These are phyloP conservation scores for Hypoxylon lenormandii DNA, from an alignment of 495 filamentous ascomycete genomes.

Conservation along the genomic window DNA sequence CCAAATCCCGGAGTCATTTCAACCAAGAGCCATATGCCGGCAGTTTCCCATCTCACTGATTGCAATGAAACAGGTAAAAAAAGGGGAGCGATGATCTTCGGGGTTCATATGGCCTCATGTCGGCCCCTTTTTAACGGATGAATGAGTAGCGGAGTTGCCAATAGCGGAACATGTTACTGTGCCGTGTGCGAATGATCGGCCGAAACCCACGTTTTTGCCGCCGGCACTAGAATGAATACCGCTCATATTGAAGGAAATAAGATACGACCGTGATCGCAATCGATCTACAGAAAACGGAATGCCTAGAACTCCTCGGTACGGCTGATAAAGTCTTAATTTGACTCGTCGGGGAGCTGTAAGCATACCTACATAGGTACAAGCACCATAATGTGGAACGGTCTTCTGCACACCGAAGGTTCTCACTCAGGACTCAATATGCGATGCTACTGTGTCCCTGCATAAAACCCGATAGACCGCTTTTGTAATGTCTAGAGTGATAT, in stretches of 20 bases:
- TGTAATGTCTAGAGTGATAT: constrained; percentile 14
- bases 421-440: constrained; percentile 5
- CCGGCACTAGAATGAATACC: constrained; percentile 26
- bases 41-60: constrained; percentile 37
- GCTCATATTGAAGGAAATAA: neutral
- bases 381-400: neutral
- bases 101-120: constrained; percentile 48
- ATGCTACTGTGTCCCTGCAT: constrained; percentile 22
- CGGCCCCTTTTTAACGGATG: constrained; percentile 45
- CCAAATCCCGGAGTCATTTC: constrained; percentile 15
- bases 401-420: constrained; percentile 2
- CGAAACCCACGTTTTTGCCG: constrained; percentile 40
- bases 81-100: constrained; percentile 38
- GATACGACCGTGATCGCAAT: constrained; percentile 10
- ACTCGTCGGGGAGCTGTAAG: constrained; percentile 22
- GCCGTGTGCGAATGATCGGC: constrained; percentile 40
- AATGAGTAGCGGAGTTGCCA: constrained; percentile 30
- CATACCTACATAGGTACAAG: too few relatives aligned
- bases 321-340: constrained; percentile 17
- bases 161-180: constrained; percentile 38
- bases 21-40: constrained; percentile 41
- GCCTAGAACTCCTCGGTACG: constrained; percentile 20
- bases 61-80: constrained; percentile 39
- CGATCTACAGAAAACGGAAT: constrained; percentile 14
- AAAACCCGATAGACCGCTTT: constrained; percentile 14